These are phyloP conservation scores for Pythium aristosporum DNA, from an alignment of 352 stramenopile genomes.

Conservation along the genomic window DNA sequence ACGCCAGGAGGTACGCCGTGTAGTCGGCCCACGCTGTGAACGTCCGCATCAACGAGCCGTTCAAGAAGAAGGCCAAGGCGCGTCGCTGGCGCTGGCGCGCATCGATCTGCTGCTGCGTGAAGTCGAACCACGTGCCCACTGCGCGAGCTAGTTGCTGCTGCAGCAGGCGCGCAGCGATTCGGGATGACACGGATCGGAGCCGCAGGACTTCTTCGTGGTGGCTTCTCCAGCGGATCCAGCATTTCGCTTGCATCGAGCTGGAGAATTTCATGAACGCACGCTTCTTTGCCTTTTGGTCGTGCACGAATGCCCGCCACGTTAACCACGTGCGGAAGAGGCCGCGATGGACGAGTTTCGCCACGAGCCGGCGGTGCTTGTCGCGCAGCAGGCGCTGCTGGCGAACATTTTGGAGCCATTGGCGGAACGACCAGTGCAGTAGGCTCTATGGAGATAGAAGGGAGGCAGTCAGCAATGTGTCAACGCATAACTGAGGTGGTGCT, in stretches of 20 bases:
- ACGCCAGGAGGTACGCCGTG: constrained; percentile 37
- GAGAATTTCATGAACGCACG: constrained; percentile 63
- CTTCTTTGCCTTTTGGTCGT: constrained; percentile 49
- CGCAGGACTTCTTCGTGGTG: constrained; percentile 39
- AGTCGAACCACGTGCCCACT: constrained; percentile 68
- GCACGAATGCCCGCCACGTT: constrained; percentile 58
- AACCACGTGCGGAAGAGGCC: constrained; percentile 56
- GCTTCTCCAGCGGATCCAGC: constrained; percentile 57
- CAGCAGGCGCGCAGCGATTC: constrained; percentile 42
- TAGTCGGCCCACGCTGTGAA: constrained; percentile 56
- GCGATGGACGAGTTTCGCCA: constrained; percentile 53
- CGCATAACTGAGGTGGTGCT: too few species aligned
- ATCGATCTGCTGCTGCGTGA: constrained; percentile 52
- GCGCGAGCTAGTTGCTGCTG: constrained; percentile 41
- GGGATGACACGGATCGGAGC: constrained; percentile 41
- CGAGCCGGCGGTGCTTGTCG: constrained; percentile 48
- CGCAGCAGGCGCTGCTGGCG: constrained; percentile 35
- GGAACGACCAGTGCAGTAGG: constrained; percentile 64
- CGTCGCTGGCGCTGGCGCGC: constrained; percentile 45
- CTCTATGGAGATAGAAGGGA: constrained; percentile 33
- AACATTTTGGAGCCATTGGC: constrained; percentile 55
- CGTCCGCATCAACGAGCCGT: constrained; percentile 48
- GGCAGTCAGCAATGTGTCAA: neutral
- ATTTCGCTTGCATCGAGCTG: constrained; percentile 58
- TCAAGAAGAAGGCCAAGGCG: constrained; percentile 66